Percentiles rank a stretch among this genome's conserved stretches.
These are phyloP conservation scores for Lathyrus aphaca DNA, from an alignment of 306 rosid species.

Conservation along the genomic window DNA sequence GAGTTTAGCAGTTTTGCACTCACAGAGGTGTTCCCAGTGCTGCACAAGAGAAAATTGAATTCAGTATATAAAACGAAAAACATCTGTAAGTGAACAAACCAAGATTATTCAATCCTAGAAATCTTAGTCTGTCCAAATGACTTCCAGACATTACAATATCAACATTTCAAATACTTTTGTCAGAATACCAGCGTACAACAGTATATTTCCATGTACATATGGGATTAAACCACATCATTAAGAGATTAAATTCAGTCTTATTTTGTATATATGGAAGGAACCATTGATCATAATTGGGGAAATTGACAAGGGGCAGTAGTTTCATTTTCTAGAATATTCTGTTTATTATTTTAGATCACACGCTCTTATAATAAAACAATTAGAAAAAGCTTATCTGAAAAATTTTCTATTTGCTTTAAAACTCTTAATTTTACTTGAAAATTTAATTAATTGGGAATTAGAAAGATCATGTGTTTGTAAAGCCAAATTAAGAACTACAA, in stretches of 20 bases:
- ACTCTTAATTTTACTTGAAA: slow-evolving; percentile 32
- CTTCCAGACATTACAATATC: slow-evolving; percentile 27
- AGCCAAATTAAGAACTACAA: slow-evolving; percentile 10
- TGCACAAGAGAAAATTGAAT: slow-evolving; percentile 48
- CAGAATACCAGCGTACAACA: slow-evolving; percentile 10
- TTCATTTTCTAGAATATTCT: background rate
- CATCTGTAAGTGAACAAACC: slow-evolving; percentile 8
- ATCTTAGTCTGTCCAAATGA: slow-evolving; percentile 24
- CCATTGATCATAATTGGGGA: slow-evolving; percentile 10
- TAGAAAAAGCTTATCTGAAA: background rate
- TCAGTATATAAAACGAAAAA: slow-evolving; percentile 37
- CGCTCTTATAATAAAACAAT: background rate
- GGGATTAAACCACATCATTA: background rate
- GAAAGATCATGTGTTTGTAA: background rate
- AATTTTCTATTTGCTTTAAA: background rate
- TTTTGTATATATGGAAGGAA: background rate
- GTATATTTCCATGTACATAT: background rate
- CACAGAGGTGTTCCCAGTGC: slow-evolving; percentile 95
- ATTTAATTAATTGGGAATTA: slow-evolving; percentile 16
- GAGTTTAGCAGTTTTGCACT: slow-evolving; percentile 73
- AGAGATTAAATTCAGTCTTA: background rate
- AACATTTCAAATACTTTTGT: slow-evolving; percentile 4
- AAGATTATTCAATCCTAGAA: slow-evolving; percentile 19
- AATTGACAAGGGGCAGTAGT: background rate
- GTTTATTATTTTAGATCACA: slow-evolving; percentile 8